Evolutionary conservation across 441 rosid genomes (phyloP).

Genomic region (Corymbia citriodora): DNA sequence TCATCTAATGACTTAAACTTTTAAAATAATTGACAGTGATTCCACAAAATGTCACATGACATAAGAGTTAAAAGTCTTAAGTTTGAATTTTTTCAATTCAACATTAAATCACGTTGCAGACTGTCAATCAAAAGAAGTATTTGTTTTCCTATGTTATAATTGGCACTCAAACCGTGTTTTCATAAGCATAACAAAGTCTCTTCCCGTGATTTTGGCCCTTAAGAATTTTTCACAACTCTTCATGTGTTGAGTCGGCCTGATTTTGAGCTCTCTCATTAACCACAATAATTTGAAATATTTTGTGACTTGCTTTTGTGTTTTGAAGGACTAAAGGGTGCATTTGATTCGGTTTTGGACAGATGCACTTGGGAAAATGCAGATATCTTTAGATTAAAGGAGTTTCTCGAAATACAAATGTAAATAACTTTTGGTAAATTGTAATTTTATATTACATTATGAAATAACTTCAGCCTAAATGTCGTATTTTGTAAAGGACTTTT

Average conservation of each 20-base stretch:
- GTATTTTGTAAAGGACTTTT: too few species aligned
- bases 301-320: neutral
- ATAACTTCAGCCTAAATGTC: too few species aligned
- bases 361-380: too few species aligned
- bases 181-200: neutral
- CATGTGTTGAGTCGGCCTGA: neutral
- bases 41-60: neutral
- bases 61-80: too few species aligned
- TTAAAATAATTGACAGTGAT: fast-evolving
- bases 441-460: too few species aligned
- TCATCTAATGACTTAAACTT: too few species aligned
- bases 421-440: too few species aligned
- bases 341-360: too few species aligned
- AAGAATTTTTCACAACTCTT: neutral
- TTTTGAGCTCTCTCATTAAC: neutral
- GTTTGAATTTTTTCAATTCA: too few species aligned
- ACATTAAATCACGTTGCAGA: too few species aligned
- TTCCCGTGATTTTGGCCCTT: neutral
- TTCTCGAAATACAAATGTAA: too few species aligned
- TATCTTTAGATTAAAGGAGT: too few species aligned
- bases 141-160: neutral
- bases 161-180: neutral
- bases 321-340: neutral
- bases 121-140: neutral
- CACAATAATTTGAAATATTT: neutral